A percentile compares a stretch with the other conserved stretches of the same genome.
phyloP scores from a whole-genome alignment of 768 basidiomycete genomes.

The Mycena chlorophos region DNA sequence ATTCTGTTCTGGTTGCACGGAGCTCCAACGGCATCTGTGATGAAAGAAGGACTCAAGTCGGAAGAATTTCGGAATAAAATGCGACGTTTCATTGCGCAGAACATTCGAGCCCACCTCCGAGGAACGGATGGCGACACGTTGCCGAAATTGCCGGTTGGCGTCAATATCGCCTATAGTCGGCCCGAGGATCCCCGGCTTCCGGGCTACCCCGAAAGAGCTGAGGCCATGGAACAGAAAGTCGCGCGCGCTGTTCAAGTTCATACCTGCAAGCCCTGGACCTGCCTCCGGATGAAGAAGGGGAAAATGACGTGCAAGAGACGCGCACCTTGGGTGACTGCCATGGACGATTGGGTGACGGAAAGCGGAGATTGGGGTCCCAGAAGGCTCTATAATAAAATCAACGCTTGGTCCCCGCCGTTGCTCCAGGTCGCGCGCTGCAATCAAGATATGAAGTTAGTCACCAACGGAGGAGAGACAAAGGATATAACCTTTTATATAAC shows the following conservation, averaged over 20 bases:
- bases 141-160: neutral
- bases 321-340: conserved; percentile 30
- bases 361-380: conserved; percentile 32
- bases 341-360: conserved; percentile 25
- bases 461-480: conserved; percentile 33
- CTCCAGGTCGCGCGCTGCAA: too few relatives aligned
- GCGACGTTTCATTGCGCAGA: neutral
- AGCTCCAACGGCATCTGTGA: neutral
- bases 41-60: neutral
- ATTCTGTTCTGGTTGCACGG: neutral
- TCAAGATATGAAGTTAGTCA: conserved; percentile 36
- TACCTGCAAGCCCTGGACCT: conserved; percentile 27
- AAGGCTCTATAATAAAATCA: conserved; percentile 24
- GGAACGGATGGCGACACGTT: neutral
- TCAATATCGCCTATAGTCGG: neutral
- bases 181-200: neutral
- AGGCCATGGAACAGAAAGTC: neutral
- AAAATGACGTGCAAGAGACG: conserved; percentile 34
- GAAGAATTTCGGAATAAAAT: neutral
- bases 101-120: neutral
- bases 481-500: conserved; percentile 39
- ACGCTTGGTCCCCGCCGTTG: conserved; percentile 34
- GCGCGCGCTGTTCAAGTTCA: conserved; percentile 24
- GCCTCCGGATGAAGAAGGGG: conserved; percentile 21
- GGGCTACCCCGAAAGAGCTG: neutral